Percentiles rank a stretch among this genome's conserved stretches.
These are phyloP conservation scores for Eleusine coracana DNA, from an alignment of 176 grass and related monocot genomes.

Conservation along the genomic window DNA sequence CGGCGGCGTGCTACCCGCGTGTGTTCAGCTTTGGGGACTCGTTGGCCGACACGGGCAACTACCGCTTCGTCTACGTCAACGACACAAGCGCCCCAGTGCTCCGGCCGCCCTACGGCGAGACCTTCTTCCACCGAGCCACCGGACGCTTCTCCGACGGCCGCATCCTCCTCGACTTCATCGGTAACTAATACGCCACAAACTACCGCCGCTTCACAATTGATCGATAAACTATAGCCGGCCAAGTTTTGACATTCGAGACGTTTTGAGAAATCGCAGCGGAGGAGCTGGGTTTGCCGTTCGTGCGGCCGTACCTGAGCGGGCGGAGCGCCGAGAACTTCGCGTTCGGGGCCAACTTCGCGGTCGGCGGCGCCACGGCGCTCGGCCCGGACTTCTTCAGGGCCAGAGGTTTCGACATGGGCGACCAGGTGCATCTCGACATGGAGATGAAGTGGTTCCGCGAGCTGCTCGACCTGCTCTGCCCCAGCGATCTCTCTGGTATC, in stretches of 20 bases:
- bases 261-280: slow-evolving; percentile 37
- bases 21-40: slow-evolving; percentile 89
- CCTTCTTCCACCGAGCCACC: slow-evolving; percentile 74
- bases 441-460: slow-evolving; percentile 83
- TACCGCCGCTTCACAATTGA: neutral
- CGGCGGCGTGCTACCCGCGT: slow-evolving; percentile 52
- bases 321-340: slow-evolving; percentile 47
- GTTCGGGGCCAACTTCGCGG: slow-evolving; percentile 82
- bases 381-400: slow-evolving; percentile 60
- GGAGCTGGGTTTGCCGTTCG: slow-evolving; percentile 52
- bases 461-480: slow-evolving; percentile 51
- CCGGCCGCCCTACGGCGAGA: slow-evolving; percentile 67
- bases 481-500: slow-evolving; percentile 33
- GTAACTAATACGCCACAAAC: slow-evolving; percentile 23
- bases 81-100: slow-evolving; percentile 41
- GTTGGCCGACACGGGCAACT: slow-evolving; percentile 84
- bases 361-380: slow-evolving; percentile 77
- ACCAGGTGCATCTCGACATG: slow-evolving; percentile 52
- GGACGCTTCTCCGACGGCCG: slow-evolving; percentile 79
- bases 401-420: slow-evolving; percentile 55
- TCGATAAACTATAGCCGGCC: neutral
- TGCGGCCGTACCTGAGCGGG: slow-evolving; percentile 64
- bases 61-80: slow-evolving; percentile 37
- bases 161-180: slow-evolving; percentile 76
- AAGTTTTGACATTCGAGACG: neutral